These are phyloP conservation scores for Rhazya stricta DNA, from an alignment of 257 asterid species.

Conservation along the genomic window DNA sequence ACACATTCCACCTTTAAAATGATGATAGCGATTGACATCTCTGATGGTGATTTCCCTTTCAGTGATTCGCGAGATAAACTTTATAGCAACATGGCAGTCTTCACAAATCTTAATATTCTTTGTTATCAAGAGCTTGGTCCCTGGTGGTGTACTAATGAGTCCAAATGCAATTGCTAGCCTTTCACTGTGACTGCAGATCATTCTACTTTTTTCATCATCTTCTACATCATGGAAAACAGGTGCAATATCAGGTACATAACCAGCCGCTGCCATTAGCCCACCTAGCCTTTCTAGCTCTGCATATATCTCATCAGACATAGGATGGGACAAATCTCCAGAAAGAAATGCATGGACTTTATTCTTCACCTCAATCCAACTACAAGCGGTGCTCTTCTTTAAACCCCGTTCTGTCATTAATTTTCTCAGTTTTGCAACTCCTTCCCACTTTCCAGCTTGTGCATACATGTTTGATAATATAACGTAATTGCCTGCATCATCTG, in stretches of 20 bases:
- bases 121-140: slow-evolving; percentile 44
- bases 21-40: slow-evolving; percentile 62
- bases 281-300: slow-evolving; percentile 43
- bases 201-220: slow-evolving; percentile 47
- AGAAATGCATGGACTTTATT: slow-evolving; percentile 50
- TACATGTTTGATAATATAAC: slow-evolving; percentile 54
- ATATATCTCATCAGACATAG: slow-evolving; percentile 41
- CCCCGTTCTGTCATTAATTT: slow-evolving; percentile 41
- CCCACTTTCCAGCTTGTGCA: slow-evolving; percentile 68
- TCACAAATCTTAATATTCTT: slow-evolving; percentile 59
- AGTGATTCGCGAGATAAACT: slow-evolving; percentile 44
- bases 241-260: slow-evolving; percentile 41
- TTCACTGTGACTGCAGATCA: slow-evolving; percentile 52
- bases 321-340: slow-evolving; percentile 56
- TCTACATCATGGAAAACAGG: slow-evolving; percentile 64
- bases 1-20: slow-evolving; percentile 53
- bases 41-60: slow-evolving; percentile 47
- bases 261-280: slow-evolving; percentile 39
- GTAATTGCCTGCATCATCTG: slow-evolving; percentile 53
- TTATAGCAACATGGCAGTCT: slow-evolving; percentile 59
- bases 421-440: slow-evolving; percentile 47
- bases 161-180: slow-evolving; percentile 64
- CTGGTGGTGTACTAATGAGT: slow-evolving; percentile 48
- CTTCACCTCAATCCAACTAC: slow-evolving; percentile 61
- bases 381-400: slow-evolving; percentile 46